A percentile compares a stretch with the other conserved stretches of the same genome.
These are phyloP conservation scores for Eimeria praecox DNA, from an alignment of 169 alveolate genomes.

Conservation along the genomic window DNA sequence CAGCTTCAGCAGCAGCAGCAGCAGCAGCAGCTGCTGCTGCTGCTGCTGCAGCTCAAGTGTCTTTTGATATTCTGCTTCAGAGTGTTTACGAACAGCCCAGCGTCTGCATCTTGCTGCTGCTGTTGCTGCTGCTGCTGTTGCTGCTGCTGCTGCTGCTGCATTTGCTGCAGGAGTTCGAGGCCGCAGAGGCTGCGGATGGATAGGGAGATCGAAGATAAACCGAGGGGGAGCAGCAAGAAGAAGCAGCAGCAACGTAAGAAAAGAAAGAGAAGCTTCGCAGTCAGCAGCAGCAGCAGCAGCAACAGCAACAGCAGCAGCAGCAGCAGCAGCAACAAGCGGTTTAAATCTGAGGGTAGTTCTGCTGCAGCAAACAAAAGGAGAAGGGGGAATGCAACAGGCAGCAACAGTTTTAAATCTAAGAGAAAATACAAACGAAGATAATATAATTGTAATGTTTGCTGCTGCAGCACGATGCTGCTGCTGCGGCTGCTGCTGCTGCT, in stretches of 20 bases:
- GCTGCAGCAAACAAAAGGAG: not conserved
- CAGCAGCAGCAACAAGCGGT: not conserved
- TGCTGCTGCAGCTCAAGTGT: too few species aligned
- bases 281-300: constrained; percentile 1
- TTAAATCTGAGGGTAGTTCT: too few species aligned
- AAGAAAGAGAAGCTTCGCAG: not conserved
- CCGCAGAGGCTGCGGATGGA: constrained; percentile 33
- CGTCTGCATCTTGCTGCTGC: not conserved
- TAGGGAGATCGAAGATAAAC: not conserved
- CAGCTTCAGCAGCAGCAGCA: too few species aligned
- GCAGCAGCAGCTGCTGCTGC: too few species aligned
- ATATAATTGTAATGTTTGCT: not conserved
- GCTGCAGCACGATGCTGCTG: constrained; percentile 28
- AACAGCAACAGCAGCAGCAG: not conserved
- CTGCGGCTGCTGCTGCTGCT: constrained; percentile 1
- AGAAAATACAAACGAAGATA: constrained; percentile 22
- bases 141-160: constrained; percentile 7
- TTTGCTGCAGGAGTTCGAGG: not conserved
- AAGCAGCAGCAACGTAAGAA: not conserved
- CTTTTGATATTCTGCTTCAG: too few species aligned
- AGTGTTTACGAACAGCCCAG: too few species aligned
- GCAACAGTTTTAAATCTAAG: constrained; percentile 3
- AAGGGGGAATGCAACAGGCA: not conserved
- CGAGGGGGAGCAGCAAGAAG: too few species aligned
- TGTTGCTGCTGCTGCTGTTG: not conserved